Evolutionary conservation across 2,329 filamentous ascomycete genomes (phyloP).

Genomic region (Aspergillus sp.): DNA sequence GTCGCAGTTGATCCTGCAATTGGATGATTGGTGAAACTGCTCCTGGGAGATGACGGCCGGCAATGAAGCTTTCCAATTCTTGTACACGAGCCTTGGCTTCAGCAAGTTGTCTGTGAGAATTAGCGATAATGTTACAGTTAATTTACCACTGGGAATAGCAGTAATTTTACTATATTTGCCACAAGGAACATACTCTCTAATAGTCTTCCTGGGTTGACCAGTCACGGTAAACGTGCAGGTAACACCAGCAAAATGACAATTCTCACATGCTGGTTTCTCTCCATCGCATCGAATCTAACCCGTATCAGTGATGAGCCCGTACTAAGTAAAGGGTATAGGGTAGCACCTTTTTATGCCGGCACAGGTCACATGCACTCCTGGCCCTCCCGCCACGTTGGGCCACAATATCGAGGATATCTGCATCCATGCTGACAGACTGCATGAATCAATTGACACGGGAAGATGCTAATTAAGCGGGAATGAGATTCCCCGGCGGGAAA

Average conservation of each 20-base stretch:
- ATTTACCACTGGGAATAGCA: neutral
- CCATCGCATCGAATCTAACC: slow-evolving; percentile 31
- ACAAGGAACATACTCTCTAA: slow-evolving; percentile 23
- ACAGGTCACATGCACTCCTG: slow-evolving; percentile 27
- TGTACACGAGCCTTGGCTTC: slow-evolving; percentile 21
- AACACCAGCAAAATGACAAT: slow-evolving; percentile 24
- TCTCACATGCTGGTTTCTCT: slow-evolving; percentile 30
- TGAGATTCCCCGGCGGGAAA: too few relatives aligned
- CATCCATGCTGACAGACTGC: neutral
- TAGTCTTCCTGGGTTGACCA: slow-evolving; percentile 20
- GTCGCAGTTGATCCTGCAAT: neutral
- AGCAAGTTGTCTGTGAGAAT: slow-evolving; percentile 19
- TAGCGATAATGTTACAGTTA: neutral
- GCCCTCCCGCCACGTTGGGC: slow-evolving; percentile 8
- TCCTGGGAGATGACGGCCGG: neutral
- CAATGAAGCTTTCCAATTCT: slow-evolving; percentile 8
- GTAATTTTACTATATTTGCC: neutral
- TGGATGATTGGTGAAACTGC: neutral
- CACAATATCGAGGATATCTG: neutral
- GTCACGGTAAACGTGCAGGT: slow-evolving; percentile 24
- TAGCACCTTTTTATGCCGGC: slow-evolving; percentile 27
- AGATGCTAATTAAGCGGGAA: too few relatives aligned
- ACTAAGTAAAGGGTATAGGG: neutral
- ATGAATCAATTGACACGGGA: neutral
- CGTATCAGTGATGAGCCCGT: neutral